phyloP scores from a whole-genome alignment of 768 basidiomycete genomes.

The Amanita brunnescens region DNA sequence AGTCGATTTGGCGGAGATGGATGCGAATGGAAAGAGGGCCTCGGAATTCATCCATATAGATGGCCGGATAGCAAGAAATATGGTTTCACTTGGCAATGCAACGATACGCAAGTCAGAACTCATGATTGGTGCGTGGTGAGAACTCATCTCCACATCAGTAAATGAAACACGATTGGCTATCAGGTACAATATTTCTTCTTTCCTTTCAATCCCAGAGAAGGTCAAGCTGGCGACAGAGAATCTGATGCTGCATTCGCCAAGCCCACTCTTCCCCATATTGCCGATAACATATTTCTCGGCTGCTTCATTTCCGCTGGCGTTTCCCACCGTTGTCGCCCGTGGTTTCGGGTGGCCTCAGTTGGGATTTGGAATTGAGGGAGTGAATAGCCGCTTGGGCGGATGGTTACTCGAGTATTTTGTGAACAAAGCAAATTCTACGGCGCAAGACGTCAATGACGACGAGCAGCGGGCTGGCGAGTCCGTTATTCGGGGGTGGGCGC shows the following conservation, averaged over 20 bases:
- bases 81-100: conserved; percentile 76
- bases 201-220: conserved; percentile 83
- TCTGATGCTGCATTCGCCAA: conserved; percentile 29
- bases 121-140: conserved; percentile 70
- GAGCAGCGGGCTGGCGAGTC: conserved; percentile 19
- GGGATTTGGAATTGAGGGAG: conserved; percentile 78
- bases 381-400: conserved; percentile 63
- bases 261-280: conserved; percentile 34
- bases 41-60: conserved; percentile 79
- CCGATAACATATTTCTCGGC: conserved; percentile 80
- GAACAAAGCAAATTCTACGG: conserved; percentile 6
- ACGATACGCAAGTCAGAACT: conserved; percentile 57
- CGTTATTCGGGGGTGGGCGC: conserved; percentile 62
- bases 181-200: conserved; percentile 77
- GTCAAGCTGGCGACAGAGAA: conserved; percentile 44
- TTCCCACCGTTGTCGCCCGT: conserved; percentile 67
- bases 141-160: neutral
- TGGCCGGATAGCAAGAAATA: conserved; percentile 77
- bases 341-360: conserved; percentile 78
- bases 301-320: conserved; percentile 68
- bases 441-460: neutral
- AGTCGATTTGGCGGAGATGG: conserved; percentile 76
- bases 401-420: conserved; percentile 60
- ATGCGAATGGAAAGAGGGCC: conserved; percentile 62
- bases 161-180: neutral